Conservation (phyloP, 192 early-diverging fungal species). For the Irineochytrium annulatum region DNA sequence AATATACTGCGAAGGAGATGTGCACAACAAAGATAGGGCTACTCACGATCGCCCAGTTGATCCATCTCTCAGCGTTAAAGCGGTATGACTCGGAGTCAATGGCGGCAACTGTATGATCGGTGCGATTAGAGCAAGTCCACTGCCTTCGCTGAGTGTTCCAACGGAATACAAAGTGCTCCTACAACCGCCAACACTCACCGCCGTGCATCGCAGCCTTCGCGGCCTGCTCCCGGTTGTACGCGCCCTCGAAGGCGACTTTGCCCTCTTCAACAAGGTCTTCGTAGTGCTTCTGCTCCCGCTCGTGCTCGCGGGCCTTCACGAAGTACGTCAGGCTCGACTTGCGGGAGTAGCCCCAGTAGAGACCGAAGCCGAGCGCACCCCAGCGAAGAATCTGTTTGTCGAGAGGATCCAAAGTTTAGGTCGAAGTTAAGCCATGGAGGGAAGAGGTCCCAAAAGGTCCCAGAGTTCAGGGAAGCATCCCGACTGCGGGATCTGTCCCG, state of each 20-base stretch:
- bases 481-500: too few species aligned
- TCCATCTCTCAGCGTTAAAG: conserved; percentile 41
- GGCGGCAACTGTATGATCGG: conserved; percentile 26
- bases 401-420: too few species aligned
- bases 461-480: too few species aligned
- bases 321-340: conserved; percentile 35
- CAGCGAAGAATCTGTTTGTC: conserved; percentile 45
- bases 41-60: conserved; percentile 39
- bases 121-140: not conserved
- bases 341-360: conserved; percentile 43
- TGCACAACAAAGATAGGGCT: too few species aligned
- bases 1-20: too few species aligned
- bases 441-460: too few species aligned
- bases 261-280: conserved; percentile 49
- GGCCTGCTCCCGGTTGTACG: conserved; percentile 42
- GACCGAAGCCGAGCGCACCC: conserved; percentile 42
- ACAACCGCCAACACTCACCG: conserved; percentile 32
- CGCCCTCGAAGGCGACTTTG: conserved; percentile 48
- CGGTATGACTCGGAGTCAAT: conserved; percentile 49
- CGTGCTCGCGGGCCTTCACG: conserved; percentile 37
- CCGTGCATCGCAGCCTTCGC: conserved; percentile 36
- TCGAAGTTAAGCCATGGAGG: too few species aligned
- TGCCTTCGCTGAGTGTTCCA: not conserved
- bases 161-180: not conserved
- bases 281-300: conserved; percentile 25